Evolutionary conservation across 768 basidiomycete species (phyloP).

Genomic region (Leucosporidium creatinivorum): DNA sequence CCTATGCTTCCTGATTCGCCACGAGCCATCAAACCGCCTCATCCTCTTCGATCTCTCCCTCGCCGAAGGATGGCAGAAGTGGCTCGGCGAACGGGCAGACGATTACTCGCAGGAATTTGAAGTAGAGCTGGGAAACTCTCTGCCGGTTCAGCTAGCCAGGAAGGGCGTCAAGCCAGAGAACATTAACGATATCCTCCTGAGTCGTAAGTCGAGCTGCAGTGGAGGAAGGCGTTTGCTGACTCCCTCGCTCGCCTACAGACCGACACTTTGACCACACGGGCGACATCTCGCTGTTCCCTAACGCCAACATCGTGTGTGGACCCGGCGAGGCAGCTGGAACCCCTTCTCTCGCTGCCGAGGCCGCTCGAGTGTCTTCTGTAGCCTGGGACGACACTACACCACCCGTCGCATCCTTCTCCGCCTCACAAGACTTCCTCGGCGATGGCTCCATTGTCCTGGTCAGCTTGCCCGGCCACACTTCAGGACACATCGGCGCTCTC

Average conservation of each 20-base stretch:
- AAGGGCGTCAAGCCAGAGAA: too few relatives aligned
- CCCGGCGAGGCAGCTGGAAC: background rate
- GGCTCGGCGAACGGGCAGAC: too few relatives aligned
- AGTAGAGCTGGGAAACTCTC: too few relatives aligned
- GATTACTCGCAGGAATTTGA: too few relatives aligned
- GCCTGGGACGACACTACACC: conserved; percentile 3
- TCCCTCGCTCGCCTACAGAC: background rate
- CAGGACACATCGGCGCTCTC: conserved; percentile 19
- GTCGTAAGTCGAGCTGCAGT: too few relatives aligned
- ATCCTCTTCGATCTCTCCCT: too few relatives aligned
- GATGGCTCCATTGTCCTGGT: conserved; percentile 23
- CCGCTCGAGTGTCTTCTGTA: background rate
- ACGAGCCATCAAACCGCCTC: too few relatives aligned
- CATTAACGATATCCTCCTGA: too few relatives aligned
- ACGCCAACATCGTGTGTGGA: conserved; percentile 21
- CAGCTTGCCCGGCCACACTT: conserved; percentile 17
- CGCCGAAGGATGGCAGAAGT: too few relatives aligned
- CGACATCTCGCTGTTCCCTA: conserved; percentile 2
- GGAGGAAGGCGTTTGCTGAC: too few relatives aligned
- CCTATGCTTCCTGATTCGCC: too few relatives aligned
- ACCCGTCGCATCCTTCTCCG: conserved; percentile 15
- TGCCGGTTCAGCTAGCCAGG: too few relatives aligned
- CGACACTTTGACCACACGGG: conserved; percentile 28
- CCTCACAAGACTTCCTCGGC: conserved; percentile 22
- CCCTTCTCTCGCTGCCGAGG: background rate